Evolutionary conservation across 192 early-diverging fungal genomes (phyloP), one percentile per base, ranked within the genome.

Genomic region (Glomus cerebriforme): DNA sequence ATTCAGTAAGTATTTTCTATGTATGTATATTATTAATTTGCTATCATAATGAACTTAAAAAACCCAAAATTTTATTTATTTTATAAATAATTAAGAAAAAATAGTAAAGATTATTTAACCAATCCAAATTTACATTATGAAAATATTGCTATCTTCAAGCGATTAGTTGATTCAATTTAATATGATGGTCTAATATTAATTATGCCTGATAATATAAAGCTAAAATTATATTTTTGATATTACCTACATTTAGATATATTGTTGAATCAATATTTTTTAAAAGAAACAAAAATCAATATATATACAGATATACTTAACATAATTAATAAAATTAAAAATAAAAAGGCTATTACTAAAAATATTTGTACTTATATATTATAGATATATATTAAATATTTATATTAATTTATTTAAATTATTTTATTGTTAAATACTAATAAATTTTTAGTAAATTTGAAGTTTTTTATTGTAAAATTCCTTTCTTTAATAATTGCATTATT

Each of bases 221-320:
- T 58, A 29, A 17, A 39, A 5, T 78, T 75, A 75, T 82, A 47
- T 81, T 82, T 43, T 73, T 60, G 68, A 86, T 80, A 10, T 95
- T 91, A 86, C 91, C 45, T 94, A 96, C 15, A 81, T 92, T 77
- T 96, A 65, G 86, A 90, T 24, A 29, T 78, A 78, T 45, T 49
- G 27, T 78, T 45, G 54, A 12, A 3, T 71, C 24, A n/a, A 43
- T n/a, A 5, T 13, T 47, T 71, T 8, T 12, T n/a, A 37, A 24
- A 71, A 15, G 3, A 71, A 12, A 71, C 34, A 26, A 19, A 27
- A 26, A 71, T 27, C 22, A 39, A 45, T 1, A 1, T 35, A 19
- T 71, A 71, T 39, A 7, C 13, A n/a, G 22, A 71, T 37, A n/a
- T 71, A 37, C 47, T 15, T 3, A 71, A 27, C 7, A 71, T 39